phyloP scores from a whole-genome alignment of 768 basidiomycete genomes.

The Phaeotremella fagi region DNA sequence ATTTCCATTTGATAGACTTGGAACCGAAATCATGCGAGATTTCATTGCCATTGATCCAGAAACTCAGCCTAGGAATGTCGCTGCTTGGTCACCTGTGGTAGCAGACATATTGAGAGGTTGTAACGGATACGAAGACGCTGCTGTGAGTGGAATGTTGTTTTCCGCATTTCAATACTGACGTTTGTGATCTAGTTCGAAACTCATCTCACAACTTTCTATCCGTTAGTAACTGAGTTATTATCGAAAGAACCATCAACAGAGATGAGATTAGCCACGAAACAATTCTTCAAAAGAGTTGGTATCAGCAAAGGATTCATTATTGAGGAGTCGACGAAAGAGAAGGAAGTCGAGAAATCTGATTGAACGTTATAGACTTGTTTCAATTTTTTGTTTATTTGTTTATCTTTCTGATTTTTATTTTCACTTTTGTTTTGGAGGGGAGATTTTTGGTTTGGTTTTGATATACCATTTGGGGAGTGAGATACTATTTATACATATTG shows the following conservation, averaged over 20 bases:
- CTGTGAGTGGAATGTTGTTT: constrained; percentile 57
- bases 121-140: constrained; percentile 80
- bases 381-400: too few species aligned
- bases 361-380: too few species aligned
- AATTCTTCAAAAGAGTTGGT: constrained; percentile 70
- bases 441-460: too few species aligned
- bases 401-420: too few species aligned
- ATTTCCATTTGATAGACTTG: constrained; percentile 58
- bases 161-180: constrained; percentile 10
- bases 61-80: constrained; percentile 88
- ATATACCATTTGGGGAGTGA: too few species aligned
- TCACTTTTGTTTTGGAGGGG: too few species aligned
- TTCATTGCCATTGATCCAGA: constrained; percentile 85
- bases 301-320: neutral
- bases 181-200: constrained; percentile 64
- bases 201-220: constrained; percentile 87
- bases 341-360: too few species aligned
- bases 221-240: constrained; percentile 77
- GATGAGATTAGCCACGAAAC: constrained; percentile 70
- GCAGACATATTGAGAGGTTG: constrained; percentile 88
- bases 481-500: too few species aligned
- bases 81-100: constrained; percentile 99
- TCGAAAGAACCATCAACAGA: constrained; percentile 76
- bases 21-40: constrained; percentile 79
- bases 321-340: neutral